Percentiles rank a stretch among this genome's conserved stretches.
Conservation (phyloP, 2,329 filamentous ascomycete species). For the Neonectria punicea region DNA sequence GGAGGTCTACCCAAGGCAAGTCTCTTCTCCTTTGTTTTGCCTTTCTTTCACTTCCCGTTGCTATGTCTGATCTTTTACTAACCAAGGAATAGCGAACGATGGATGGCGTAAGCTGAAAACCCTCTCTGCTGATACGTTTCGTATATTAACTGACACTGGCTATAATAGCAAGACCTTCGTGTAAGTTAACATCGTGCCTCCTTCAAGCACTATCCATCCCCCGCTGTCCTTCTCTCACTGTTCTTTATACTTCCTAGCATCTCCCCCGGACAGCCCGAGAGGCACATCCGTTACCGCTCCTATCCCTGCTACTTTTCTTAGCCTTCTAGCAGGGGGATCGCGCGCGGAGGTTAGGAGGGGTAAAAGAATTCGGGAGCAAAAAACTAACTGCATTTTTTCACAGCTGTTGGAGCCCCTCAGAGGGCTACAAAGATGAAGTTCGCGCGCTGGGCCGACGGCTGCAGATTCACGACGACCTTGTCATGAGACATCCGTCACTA, state of each 20-base stretch:
- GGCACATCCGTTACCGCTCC: no score
- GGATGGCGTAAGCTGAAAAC: conserved; percentile 3
- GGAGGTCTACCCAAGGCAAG: conserved; percentile 25
- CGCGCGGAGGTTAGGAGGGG: no score
- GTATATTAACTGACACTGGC: not conserved
- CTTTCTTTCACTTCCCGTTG: no score
- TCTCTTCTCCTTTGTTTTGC: not conserved
- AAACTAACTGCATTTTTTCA: not conserved
- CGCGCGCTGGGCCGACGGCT: not conserved
- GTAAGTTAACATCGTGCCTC: not conserved
- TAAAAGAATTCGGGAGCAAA: not conserved
- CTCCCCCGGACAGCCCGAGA: no score
- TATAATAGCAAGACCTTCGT: not conserved
- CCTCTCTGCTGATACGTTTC: conserved; percentile 25
- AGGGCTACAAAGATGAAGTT: conserved; percentile 81
- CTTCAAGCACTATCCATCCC: no score
- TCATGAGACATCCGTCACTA: conserved; percentile 74
- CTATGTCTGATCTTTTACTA: conserved; percentile 1
- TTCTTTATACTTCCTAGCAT: no score
- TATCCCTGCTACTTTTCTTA: no score
- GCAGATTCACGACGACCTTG: conserved; percentile 20
- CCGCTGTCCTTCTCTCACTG: no score
- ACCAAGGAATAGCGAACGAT: conserved; percentile 13
- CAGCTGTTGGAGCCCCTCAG: conserved; percentile 14
- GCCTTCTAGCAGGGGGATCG: no score